phyloP scores from a whole-genome alignment of 352 stramenopile genomes.

The Globisporangium rhizosaccharum region DNA sequence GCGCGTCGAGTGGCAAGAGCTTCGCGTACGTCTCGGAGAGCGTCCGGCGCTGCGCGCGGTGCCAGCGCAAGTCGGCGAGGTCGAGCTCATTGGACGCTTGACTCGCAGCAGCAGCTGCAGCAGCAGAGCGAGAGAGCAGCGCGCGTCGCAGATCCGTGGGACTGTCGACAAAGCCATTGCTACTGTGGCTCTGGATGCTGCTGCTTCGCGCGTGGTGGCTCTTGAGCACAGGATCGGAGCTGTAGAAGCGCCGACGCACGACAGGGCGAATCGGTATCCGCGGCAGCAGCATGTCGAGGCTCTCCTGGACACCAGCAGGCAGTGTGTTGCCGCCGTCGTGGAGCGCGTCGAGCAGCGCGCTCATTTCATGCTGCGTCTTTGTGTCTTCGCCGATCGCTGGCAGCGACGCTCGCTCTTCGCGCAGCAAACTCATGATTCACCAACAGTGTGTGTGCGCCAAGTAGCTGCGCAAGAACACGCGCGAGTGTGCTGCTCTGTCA shows the following conservation, averaged over 20 bases:
- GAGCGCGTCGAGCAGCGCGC: conserved; percentile 8
- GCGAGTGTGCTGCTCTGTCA: too few species aligned
- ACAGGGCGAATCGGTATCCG: conserved; percentile 14
- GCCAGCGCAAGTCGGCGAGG: conserved; percentile 1
- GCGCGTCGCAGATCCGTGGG: conserved; percentile 20
- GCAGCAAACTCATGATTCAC: conserved; percentile 16
- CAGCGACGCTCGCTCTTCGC: conserved; percentile 23
- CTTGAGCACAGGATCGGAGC: conserved; percentile 46
- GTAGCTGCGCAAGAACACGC: too few species aligned
- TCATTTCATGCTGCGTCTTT: conserved; percentile 20
- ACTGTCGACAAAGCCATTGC: conserved; percentile 15
- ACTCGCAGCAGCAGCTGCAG: neutral
- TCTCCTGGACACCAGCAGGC: conserved; percentile 3
- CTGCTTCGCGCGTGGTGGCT: conserved; percentile 2
- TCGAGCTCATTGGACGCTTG: neutral
- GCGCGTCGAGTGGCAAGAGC: neutral
- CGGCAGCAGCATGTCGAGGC: conserved; percentile 9
- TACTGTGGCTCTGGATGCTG: too few species aligned
- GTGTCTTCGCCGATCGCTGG: conserved; percentile 46
- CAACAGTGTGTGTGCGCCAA: too few species aligned
- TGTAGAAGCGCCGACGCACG: conserved; percentile 48
- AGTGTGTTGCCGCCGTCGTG: conserved; percentile 3
- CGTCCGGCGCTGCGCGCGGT: conserved; percentile 9
- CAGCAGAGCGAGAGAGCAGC: conserved; percentile 5
- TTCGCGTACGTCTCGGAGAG: conserved; percentile 9